These are phyloP conservation scores for Inga laurina DNA, from an alignment of 306 rosid genomes.

Conservation along the genomic window DNA sequence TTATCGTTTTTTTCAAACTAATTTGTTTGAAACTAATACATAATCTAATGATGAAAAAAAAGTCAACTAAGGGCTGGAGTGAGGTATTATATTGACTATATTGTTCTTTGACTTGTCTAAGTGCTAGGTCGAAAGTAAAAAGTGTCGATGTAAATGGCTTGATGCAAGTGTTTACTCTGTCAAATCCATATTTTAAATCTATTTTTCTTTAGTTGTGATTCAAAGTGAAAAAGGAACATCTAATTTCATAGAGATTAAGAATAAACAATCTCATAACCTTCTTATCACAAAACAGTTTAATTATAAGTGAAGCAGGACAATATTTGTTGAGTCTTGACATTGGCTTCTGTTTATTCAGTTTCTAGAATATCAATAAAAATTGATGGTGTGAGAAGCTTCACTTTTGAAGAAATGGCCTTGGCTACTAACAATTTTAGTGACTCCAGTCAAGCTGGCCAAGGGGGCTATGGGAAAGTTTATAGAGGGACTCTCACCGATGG, in stretches of 20 bases:
- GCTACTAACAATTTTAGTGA: constrained; percentile 70
- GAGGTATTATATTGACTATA: not conserved
- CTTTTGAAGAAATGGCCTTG: constrained; percentile 57
- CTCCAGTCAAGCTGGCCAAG: constrained; percentile 72
- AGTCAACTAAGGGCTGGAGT: no score
- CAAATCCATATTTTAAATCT: constrained; percentile 6
- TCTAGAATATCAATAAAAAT: constrained; percentile 60
- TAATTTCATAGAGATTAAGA: not conserved
- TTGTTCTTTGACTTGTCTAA: not conserved
- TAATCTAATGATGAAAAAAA: no score
- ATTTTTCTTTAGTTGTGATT: constrained; percentile 5
- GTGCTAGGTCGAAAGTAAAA: not conserved
- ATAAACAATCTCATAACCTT: not conserved
- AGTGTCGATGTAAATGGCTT: not conserved
- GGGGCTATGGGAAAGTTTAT: constrained; percentile 88
- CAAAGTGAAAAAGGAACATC: not conserved
- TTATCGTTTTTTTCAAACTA: no score
- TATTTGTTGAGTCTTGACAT: constrained; percentile 13
- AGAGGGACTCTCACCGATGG: constrained; percentile 67
- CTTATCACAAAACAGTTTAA: not conserved
- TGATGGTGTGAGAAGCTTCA: constrained; percentile 68
- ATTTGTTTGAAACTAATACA: no score
- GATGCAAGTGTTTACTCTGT: not conserved
- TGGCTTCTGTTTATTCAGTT: constrained; percentile 41
- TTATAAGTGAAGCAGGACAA: not conserved